These are phyloP conservation scores for Saccharum spontaneum DNA, from an alignment of 176 grass and related monocot genomes.

Conservation along the genomic window DNA sequence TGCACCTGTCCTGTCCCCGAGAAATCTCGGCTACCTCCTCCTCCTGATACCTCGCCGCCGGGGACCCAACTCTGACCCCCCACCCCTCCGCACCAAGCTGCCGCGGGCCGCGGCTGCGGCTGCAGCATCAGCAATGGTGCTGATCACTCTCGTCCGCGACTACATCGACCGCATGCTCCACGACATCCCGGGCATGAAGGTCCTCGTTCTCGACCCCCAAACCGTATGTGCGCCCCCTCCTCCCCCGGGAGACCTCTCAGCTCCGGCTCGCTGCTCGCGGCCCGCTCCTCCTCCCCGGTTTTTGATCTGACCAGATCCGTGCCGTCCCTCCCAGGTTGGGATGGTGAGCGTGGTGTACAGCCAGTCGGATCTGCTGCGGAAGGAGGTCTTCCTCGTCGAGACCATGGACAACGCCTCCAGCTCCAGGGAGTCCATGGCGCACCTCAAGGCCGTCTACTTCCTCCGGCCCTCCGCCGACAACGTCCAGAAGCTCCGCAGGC, in stretches of 20 bases:
- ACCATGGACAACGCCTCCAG: conserved; percentile 82
- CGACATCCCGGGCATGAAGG: conserved; percentile 93
- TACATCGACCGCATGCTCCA: conserved; percentile 97
- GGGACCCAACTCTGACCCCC: background rate
- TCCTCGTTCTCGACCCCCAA: conserved; percentile 83
- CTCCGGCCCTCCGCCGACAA: conserved; percentile 79
- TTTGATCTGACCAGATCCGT: conserved; percentile 19
- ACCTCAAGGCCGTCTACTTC: conserved; percentile 96
- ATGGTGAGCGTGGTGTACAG: conserved; percentile 97
- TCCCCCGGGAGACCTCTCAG: conserved; percentile 2
- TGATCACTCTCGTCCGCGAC: conserved; percentile 75
- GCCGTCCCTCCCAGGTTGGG: conserved; percentile 50
- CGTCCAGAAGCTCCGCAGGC: conserved; percentile 86
- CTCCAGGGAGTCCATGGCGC: conserved; percentile 82
- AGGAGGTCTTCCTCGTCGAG: conserved; percentile 97
- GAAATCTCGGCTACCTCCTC: background rate
- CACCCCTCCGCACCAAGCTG: background rate
- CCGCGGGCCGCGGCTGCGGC: background rate
- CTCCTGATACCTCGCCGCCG: conserved; percentile 28
- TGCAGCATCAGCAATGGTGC: conserved; percentile 46
- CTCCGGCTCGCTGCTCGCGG: background rate
- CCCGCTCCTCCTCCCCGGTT: background rate
- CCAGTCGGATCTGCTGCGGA: conserved; percentile 87
- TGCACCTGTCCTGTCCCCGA: background rate
- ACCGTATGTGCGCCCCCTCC: conserved; percentile 47